phyloP scores from a whole-genome alignment of 306 rosid genomes.

The Acacia melanoxylon region DNA sequence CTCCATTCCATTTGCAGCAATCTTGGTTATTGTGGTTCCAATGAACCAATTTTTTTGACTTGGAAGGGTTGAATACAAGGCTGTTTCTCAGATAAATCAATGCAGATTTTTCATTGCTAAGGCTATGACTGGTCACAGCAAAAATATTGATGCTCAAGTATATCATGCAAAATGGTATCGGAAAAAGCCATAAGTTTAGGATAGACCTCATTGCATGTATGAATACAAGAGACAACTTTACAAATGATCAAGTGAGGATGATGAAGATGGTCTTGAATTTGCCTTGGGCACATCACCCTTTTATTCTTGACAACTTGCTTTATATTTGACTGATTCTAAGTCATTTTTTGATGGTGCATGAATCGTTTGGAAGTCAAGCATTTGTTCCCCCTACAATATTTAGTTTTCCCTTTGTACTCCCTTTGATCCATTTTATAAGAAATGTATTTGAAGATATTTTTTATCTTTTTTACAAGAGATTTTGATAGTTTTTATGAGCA shows the following conservation, averaged over 20 bases:
- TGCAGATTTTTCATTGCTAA: neutral
- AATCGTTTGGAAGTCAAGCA: too few relatives aligned
- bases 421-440: too few relatives aligned
- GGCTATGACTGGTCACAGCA: neutral
- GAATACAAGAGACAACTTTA: neutral
- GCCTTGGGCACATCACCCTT: neutral
- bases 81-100: neutral
- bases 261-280: neutral
- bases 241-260: neutral
- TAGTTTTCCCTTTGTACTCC: neutral
- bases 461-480: too few relatives aligned
- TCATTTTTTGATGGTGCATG: too few relatives aligned
- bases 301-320: neutral
- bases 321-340: neutral
- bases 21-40: constrained; percentile 24
- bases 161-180: neutral
- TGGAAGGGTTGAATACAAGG: neutral
- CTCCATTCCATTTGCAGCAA: constrained; percentile 47
- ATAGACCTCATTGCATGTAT: neutral
- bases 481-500: too few relatives aligned
- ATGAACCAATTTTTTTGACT: constrained; percentile 18
- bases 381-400: too few relatives aligned
- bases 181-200: neutral
- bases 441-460: too few relatives aligned
- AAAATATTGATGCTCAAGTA: neutral